Evolutionary conservation across 176 grass and related monocot species (phyloP).

Genomic region (maize (Zea mays)): Zm-B73-REFERENCE-NAM-5.0 NC_050096.1:252169001-252169500

Average conservation of each 20-base stretch:
- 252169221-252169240: slow-evolving; percentile 99
- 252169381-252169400: neutral
- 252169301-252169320: slow-evolving; percentile 68
- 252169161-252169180: neutral
- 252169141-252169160: neutral
- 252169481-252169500: slow-evolving; percentile 88
- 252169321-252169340: slow-evolving; percentile 89
- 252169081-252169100: neutral
- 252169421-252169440: neutral
- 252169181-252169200: neutral
- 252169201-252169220: slow-evolving; percentile 86
- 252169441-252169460: neutral
- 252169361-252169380: slow-evolving; percentile 30
- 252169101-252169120: neutral
- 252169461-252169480: neutral
- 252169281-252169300: slow-evolving; percentile 89
- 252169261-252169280: slow-evolving; percentile 94
- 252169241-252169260: slow-evolving; percentile 84
- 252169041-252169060: neutral
- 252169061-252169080: slow-evolving; percentile 3
- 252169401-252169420: slow-evolving; percentile 6
- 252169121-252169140: neutral
- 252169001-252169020: neutral
- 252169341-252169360: slow-evolving; percentile 83
- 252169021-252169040: neutral